Evolutionary conservation across 345 rosid species (phyloP).

Genomic region (Gossypioides kirkii): DNA sequence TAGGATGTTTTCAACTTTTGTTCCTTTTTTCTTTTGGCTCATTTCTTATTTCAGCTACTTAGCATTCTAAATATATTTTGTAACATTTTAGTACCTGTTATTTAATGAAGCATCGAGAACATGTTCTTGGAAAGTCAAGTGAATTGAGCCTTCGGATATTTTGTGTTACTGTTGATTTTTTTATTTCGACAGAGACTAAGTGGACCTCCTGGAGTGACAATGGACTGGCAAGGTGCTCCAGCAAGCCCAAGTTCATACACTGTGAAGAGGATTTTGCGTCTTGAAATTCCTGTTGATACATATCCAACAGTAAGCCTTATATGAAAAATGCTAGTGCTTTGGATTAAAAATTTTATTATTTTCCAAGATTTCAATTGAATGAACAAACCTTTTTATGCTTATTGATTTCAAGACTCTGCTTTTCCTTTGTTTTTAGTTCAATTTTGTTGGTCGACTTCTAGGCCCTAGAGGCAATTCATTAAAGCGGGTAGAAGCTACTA

Average conservation of each 20-base stretch:
- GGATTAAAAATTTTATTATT: slow-evolving; percentile 4
- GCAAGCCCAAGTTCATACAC: slow-evolving; percentile 93
- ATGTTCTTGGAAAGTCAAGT: background rate
- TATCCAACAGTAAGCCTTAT: slow-evolving; percentile 56
- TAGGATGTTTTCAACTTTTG: background rate
- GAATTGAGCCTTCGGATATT: background rate
- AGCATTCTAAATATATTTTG: background rate
- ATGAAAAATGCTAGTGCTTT: background rate
- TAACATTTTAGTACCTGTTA: background rate
- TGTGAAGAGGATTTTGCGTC: slow-evolving; percentile 87
- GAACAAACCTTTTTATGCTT: background rate
- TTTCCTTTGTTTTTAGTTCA: slow-evolving; percentile 51
- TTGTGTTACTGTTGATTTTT: slow-evolving; percentile 7
- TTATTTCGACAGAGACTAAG: slow-evolving; percentile 56
- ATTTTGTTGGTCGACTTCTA: slow-evolving; percentile 94
- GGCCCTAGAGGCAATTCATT: slow-evolving; percentile 98
- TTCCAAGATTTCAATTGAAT: background rate
- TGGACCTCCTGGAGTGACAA: slow-evolving; percentile 90
- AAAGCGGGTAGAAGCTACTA: slow-evolving; percentile 94
- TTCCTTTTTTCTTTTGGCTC: background rate
- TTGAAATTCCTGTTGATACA: slow-evolving; percentile 97
- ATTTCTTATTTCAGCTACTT: background rate
- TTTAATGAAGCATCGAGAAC: background rate
- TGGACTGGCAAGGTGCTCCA: slow-evolving; percentile 99
- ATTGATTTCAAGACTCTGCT: slow-evolving; percentile 4